phyloP scores from a whole-genome alignment of 495 filamentous ascomycete species.

The Talaromyces stipitatus region DNA sequence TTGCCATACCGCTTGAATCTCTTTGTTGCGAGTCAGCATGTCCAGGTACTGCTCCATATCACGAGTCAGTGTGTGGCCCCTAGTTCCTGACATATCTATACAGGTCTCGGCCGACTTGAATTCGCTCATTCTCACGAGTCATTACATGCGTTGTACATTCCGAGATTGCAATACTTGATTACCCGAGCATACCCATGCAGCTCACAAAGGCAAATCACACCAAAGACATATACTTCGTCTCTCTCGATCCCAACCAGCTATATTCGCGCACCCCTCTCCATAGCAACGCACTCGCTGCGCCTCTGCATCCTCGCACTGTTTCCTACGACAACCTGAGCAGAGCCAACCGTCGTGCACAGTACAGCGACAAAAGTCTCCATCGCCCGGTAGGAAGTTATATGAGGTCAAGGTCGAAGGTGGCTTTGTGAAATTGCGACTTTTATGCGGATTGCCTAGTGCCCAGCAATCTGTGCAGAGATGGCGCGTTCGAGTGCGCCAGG shows the following conservation, averaged over 20 bases:
- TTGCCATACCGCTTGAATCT: neutral
- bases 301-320: conserved; percentile 9
- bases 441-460: conserved; percentile 9
- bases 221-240: conserved; percentile 16
- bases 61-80: neutral
- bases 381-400: conserved; percentile 3
- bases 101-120: too few relatives aligned
- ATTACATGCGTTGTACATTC: too few relatives aligned
- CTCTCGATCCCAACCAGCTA: conserved; percentile 5
- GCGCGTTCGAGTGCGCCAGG: conserved; percentile 10
- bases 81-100: too few relatives aligned
- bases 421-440: conserved; percentile 1
- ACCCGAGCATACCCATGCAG: neutral
- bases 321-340: conserved; percentile 17
- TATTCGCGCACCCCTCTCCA: conserved; percentile 12
- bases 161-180: neutral
- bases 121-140: too few relatives aligned
- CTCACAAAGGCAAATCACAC: conserved; percentile 14
- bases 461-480: conserved; percentile 15
- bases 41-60: neutral
- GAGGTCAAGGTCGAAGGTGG: neutral
- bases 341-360: conserved; percentile 18
- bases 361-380: conserved; percentile 12
- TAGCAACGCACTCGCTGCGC: conserved; percentile 7
- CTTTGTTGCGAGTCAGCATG: neutral